Conservation (phyloP, 148 eudicot species). For the Limonium bicolor region DNA sequence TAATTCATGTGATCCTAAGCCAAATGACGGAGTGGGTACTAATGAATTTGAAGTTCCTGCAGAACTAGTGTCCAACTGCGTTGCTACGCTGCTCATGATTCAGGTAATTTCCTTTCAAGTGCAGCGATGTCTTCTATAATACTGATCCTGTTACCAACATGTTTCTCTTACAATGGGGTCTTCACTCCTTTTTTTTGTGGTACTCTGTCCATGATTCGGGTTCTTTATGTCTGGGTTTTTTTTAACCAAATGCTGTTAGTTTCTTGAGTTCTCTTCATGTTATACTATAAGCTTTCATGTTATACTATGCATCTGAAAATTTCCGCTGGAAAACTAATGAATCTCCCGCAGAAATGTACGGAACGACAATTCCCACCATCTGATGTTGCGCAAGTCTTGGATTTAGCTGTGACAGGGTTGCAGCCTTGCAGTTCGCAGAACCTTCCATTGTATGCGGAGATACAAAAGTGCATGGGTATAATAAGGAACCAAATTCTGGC, state of each 20-base stretch:
- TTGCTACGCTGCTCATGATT: slow-evolving; percentile 78
- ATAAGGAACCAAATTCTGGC: slow-evolving; percentile 83
- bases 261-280: not conserved
- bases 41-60: slow-evolving; percentile 43
- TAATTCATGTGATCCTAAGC: slow-evolving; percentile 22
- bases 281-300: not conserved
- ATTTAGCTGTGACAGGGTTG: slow-evolving; percentile 67
- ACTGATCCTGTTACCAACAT: too few relatives aligned
- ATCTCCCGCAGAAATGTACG: slow-evolving; percentile 85
- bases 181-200: too few relatives aligned
- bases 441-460: slow-evolving; percentile 60
- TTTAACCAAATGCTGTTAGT: too few relatives aligned
- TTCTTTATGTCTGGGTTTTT: too few relatives aligned
- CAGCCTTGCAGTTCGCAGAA: slow-evolving; percentile 72
- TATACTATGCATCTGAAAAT: not conserved
- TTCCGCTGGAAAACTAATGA: not conserved
- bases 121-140: too few relatives aligned
- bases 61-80: slow-evolving; percentile 69
- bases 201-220: too few relatives aligned
- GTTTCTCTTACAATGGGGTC: too few relatives aligned
- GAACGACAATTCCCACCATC: slow-evolving; percentile 92
- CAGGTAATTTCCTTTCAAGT: slow-evolving; percentile 62
- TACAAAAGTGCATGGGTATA: slow-evolving; percentile 88
- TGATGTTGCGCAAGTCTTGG: slow-evolving; percentile 76
- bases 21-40: slow-evolving; percentile 21